These are phyloP conservation scores for Botrytis deweyae DNA, from an alignment of 2,329 filamentous ascomycete genomes.

Conservation along the genomic window DNA sequence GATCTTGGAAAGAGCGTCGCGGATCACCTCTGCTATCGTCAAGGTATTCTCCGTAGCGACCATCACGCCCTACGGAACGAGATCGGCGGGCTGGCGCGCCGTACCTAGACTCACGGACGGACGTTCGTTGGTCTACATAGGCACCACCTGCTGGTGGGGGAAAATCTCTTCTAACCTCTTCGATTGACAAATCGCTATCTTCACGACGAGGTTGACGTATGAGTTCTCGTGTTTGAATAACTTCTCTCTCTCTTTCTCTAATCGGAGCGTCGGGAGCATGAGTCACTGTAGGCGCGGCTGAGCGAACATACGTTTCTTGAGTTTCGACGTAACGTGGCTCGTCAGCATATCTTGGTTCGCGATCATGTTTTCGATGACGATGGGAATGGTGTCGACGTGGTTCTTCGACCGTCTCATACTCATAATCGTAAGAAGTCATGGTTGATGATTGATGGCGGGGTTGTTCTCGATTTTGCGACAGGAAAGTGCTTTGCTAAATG, in stretches of 20 bases:
- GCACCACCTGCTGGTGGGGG: conserved; percentile 54
- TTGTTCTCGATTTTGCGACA: conserved; percentile 16
- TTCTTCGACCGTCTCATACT: conserved; percentile 30
- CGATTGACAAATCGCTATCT: conserved; percentile 72
- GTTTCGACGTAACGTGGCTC: conserved; percentile 55
- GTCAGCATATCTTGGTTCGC: conserved; percentile 51
- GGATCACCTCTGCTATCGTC: conserved; percentile 42
- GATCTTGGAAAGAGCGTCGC: conserved; percentile 48
- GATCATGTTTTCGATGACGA: conserved; percentile 39
- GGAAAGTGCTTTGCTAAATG: background rate
- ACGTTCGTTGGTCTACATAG: conserved; percentile 31
- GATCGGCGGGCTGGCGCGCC: conserved; percentile 52
- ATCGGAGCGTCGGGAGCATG: conserved; percentile 34
- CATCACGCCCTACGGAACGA: conserved; percentile 61
- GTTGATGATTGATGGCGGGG: conserved; percentile 12
- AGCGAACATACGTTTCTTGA: conserved; percentile 39
- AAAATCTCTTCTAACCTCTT: conserved; percentile 83
- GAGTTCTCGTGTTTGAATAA: conserved; percentile 52
- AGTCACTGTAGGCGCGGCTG: conserved; percentile 27
- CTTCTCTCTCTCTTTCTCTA: conserved; percentile 18
- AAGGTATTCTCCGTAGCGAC: conserved; percentile 62
- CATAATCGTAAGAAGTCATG: conserved; percentile 30
- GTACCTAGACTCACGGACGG: conserved; percentile 38
- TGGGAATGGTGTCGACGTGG: conserved; percentile 35
- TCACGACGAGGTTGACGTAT: conserved; percentile 60